These are phyloP conservation scores for Cryptococcus sp. DNA, from an alignment of 1,284 basidiomycete genomes.

Conservation along the genomic window DNA sequence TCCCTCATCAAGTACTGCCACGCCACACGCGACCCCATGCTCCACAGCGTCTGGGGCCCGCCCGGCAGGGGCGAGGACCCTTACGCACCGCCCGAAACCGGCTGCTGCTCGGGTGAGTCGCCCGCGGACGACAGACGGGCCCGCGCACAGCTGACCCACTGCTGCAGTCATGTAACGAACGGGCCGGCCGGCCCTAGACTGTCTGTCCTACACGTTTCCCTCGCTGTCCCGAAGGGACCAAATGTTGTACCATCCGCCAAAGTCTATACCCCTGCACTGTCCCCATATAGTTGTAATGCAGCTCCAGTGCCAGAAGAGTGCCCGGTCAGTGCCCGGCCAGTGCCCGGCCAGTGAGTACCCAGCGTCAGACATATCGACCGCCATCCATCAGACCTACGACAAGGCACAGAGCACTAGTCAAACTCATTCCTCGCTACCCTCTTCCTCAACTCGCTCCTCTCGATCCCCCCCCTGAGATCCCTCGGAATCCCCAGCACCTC, in stretches of 20 bases:
- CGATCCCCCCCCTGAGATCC: conserved; percentile 30
- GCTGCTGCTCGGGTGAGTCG: conserved; percentile 39
- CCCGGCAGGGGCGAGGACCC: conserved; percentile 69
- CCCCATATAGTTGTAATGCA: too few relatives aligned
- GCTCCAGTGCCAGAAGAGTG: too few relatives aligned
- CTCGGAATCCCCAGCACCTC: conserved; percentile 52
- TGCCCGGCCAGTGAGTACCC: too few relatives aligned
- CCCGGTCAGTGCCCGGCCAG: too few relatives aligned
- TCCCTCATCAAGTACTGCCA: conserved; percentile 90
- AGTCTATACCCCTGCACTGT: too few relatives aligned
- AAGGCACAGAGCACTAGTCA: conserved; percentile 15
- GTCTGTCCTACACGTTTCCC: background rate
- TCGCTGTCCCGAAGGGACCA: too few relatives aligned
- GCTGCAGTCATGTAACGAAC: conserved; percentile 1
- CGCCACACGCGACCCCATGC: conserved; percentile 79
- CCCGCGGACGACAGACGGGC: background rate
- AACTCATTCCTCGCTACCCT: conserved; percentile 30
- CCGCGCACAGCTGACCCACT: background rate
- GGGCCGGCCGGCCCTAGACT: background rate
- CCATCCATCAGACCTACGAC: too few relatives aligned
- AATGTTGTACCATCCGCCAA: too few relatives aligned
- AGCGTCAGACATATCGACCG: too few relatives aligned
- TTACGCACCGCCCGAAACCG: conserved; percentile 31
- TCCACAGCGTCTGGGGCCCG: conserved; percentile 91
- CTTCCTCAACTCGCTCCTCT: conserved; percentile 28